Percentiles rank a stretch among this genome's conserved stretches.
Conservation (phyloP, 257 asterid genomes). For the Asclepias syriaca region DNA sequence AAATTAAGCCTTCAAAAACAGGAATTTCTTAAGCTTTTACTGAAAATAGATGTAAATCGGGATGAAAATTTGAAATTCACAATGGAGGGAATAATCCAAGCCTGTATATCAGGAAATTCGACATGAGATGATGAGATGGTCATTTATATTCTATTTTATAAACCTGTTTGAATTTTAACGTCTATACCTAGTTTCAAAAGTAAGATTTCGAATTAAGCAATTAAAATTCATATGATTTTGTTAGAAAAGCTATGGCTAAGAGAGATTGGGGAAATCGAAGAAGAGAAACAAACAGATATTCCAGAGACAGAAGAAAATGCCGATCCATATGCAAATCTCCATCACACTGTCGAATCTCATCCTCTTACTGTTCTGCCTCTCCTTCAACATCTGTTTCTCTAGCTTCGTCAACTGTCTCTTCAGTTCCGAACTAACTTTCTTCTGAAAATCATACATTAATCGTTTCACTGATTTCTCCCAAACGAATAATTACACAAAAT, state of each 20-base stretch:
- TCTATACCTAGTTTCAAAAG: background rate
- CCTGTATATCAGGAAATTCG: background rate
- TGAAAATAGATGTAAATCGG: background rate
- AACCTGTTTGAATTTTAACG: background rate
- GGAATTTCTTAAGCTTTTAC: too few species aligned
- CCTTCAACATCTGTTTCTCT: background rate
- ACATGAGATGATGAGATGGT: background rate
- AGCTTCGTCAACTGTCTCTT: slow-evolving; percentile 4
- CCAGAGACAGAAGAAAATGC: slow-evolving; percentile 5
- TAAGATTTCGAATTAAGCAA: background rate
- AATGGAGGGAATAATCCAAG: background rate
- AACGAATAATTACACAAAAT: background rate
- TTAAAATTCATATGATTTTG: background rate
- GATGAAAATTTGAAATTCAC: background rate
- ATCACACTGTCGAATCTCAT: background rate
- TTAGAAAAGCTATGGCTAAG: background rate
- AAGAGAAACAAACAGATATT: background rate
- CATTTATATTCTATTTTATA: background rate
- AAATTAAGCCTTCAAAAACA: background rate
- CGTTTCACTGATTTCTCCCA: background rate
- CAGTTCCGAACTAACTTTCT: background rate
- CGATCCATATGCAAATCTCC: slow-evolving; percentile 3
- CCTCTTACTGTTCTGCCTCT: background rate
- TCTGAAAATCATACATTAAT: background rate
- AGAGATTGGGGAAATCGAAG: background rate